Evolutionary conservation across 345 rosid genomes (phyloP).

Genomic region (Salix dunnii): DNA sequence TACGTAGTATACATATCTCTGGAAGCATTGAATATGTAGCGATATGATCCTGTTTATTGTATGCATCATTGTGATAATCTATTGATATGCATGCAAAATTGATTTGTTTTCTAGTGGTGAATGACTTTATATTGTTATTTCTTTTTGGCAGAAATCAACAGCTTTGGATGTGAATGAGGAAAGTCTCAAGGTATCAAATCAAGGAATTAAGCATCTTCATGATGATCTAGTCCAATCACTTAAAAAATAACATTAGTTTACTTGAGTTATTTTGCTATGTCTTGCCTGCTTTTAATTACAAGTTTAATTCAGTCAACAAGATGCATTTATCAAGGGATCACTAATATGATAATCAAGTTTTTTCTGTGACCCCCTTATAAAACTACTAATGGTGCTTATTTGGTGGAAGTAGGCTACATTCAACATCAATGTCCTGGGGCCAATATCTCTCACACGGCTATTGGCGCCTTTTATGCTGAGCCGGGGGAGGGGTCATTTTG

Average conservation of each 20-base stretch:
- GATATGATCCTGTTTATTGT: not conserved
- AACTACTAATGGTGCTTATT: constrained; percentile 7
- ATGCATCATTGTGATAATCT: constrained; percentile 2
- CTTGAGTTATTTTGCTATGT: not conserved
- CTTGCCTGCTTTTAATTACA: not conserved
- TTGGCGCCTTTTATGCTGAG: constrained; percentile 73
- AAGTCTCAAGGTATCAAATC: constrained; percentile 57
- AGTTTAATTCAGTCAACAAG: not conserved
- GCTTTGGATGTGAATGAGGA: constrained; percentile 73
- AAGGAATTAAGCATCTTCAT: not conserved
- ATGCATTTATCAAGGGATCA: not conserved
- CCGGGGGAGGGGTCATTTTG: constrained; percentile 85
- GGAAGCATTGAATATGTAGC: not conserved
- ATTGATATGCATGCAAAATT: not conserved
- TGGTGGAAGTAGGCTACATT: constrained; percentile 62
- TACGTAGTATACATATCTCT: no score
- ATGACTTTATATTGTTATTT: not conserved
- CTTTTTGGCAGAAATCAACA: constrained; percentile 61
- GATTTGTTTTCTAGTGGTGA: not conserved
- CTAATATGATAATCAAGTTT: not conserved
- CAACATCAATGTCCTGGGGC: constrained; percentile 77
- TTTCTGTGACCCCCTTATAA: not conserved
- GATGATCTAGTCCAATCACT: not conserved
- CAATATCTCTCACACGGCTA: constrained; percentile 78
- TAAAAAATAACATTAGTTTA: not conserved